These are phyloP conservation scores for Avena atlantica DNA, from an alignment of 176 grass and related monocot genomes.

Conservation along the genomic window DNA sequence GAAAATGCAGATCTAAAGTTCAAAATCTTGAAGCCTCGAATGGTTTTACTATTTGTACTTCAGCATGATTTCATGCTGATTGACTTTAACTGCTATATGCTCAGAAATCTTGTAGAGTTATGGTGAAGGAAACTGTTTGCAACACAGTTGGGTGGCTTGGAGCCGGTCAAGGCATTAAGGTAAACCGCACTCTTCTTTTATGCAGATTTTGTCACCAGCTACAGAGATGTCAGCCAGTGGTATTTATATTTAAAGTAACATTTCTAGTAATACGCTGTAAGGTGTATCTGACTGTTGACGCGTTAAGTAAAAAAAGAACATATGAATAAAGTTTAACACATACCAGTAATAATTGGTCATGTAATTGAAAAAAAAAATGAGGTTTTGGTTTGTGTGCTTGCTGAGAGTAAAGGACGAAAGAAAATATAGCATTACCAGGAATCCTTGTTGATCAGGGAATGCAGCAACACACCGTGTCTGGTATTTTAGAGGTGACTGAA, in stretches of 20 bases:
- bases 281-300: conserved; percentile 1
- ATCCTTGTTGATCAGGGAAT: conserved; percentile 98
- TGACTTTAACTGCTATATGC: conserved; percentile 7
- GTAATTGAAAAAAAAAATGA: background rate
- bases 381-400: background rate
- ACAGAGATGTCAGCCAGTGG: background rate
- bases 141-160: background rate
- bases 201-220: conserved; percentile 3
- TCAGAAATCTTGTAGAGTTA: conserved; percentile 10
- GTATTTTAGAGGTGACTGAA: conserved; percentile 91
- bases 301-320: conserved; percentile 13
- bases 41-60: conserved; percentile 11
- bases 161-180: conserved; percentile 5
- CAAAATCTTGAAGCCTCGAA: conserved; percentile 8
- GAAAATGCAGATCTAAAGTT: background rate
- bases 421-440: conserved; percentile 70
- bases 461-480: conserved; percentile 89
- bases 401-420: conserved; percentile 1
- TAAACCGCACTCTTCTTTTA: background rate
- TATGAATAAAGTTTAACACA: background rate
- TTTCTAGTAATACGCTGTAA: background rate
- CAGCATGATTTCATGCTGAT: background rate
- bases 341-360: conserved; percentile 3
- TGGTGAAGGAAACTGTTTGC: conserved; percentile 3
- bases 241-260: conserved; percentile 23